Evolutionary conservation across 1,139 yeast species (phyloP).

Genomic region (Saccharomyces hybrid): DNA sequence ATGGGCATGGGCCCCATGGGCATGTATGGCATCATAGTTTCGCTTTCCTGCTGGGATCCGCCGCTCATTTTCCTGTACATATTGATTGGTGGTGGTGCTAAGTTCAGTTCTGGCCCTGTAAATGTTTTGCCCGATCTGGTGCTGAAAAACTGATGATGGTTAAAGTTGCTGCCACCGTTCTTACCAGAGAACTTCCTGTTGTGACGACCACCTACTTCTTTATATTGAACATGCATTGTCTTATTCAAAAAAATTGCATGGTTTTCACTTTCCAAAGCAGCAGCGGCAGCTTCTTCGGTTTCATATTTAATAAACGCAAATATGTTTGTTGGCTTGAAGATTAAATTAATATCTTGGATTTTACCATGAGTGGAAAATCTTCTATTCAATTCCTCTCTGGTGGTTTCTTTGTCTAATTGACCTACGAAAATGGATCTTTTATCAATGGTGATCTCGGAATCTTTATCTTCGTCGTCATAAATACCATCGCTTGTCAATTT

Average conservation of each 20-base stretch:
- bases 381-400: conserved; percentile 46
- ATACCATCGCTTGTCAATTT: background rate
- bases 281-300: conserved; percentile 66
- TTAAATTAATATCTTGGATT: conserved; percentile 43
- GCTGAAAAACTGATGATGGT: conserved; percentile 16
- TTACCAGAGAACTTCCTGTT: conserved; percentile 17
- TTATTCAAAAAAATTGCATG: conserved; percentile 64
- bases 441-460: conserved; percentile 43
- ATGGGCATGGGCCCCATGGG: conserved; percentile 1
- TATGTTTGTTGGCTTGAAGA: conserved; percentile 44
- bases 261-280: conserved; percentile 75
- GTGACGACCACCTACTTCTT: conserved; percentile 41
- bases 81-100: conserved; percentile 73
- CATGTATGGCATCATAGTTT: conserved; percentile 3
- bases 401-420: conserved; percentile 49
- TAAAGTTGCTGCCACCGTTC: conserved; percentile 14
- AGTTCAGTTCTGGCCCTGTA: conserved; percentile 38
- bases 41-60: conserved; percentile 6
- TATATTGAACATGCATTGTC: conserved; percentile 78
- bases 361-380: conserved; percentile 64
- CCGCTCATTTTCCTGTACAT: conserved; percentile 34
- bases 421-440: conserved; percentile 70
- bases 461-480: conserved; percentile 3
- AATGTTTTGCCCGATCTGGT: conserved; percentile 15
- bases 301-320: conserved; percentile 68